Base-by-base conservation (phyloP, 306 rosid genomes). In the Abrus precatorius region DNA sequence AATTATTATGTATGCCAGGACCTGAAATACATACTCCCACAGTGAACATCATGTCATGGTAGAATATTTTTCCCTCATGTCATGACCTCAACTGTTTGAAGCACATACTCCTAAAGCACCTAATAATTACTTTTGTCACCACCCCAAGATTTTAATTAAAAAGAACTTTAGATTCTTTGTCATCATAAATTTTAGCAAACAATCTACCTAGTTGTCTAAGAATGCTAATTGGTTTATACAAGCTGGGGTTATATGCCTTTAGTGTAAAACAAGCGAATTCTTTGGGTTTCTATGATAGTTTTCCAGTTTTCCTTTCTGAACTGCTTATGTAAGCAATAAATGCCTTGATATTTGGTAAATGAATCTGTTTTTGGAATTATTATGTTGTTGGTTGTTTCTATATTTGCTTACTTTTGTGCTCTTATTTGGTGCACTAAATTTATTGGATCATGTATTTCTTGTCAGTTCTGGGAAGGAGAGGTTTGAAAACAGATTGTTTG, bases 401-500 rank as follows among this genome's bases (percentile, higher is more conserved):
- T 49, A 32, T 73, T 75, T 52, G 44, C 78, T 75, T 82, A 82
- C 56, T 7, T 78, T 64, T 76, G 28, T 72, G 13, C 33, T 75
- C 64, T 76, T 83, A 8, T 71, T 66, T 77, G 71, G 55, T 76
- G 67, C 30, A 68, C 76, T 41, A 59, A 76, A 59, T 52, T 72
- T 63, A 6, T 72, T 67, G 77, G 67, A 45, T 82, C 86, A 82
- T 89, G 87, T 49, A 34, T 53, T 36, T 36, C 40, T 36, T 36
- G 2, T 85, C 82, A 72, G 47, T 80, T 77, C 5, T 34, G 86
- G 69, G 59, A 85, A 71, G 72, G 81, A 73, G 72, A 70, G 32
- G 78, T 29, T 77, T 14, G 84, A 47, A 44, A 78, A 28, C 41
- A 74, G 48, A 27, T 33, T 30, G 64, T 88, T 84, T 85, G 98